phyloP scores from a whole-genome alignment of 805 yeast species.

The Isabelozyma pseudorhagii region DNA sequence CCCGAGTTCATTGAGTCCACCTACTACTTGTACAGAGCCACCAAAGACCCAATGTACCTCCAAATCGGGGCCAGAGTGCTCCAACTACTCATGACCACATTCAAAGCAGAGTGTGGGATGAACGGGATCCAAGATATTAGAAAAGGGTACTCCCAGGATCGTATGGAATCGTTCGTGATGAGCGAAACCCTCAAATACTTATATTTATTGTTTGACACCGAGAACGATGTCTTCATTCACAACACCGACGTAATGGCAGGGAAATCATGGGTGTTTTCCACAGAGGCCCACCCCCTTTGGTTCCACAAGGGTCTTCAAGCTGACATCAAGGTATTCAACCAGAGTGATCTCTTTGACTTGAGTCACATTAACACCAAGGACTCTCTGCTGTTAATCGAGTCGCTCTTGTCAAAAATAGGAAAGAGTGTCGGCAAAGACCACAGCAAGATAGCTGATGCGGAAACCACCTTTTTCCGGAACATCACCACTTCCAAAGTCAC shows the following conservation, averaged over 20 bases:
- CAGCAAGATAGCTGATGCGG: conserved; percentile 3
- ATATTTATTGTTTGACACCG: conserved; percentile 72
- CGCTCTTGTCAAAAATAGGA: conserved; percentile 6
- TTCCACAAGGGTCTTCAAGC: conserved; percentile 28
- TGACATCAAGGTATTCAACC: neutral
- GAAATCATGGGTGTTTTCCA: conserved; percentile 64
- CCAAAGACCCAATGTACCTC: conserved; percentile 79
- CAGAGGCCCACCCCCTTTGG: conserved; percentile 95
- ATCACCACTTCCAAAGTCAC: conserved; percentile 9
- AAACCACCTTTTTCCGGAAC: conserved; percentile 10
- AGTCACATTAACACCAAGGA: neutral
- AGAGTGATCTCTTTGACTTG: neutral
- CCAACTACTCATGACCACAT: conserved; percentile 49
- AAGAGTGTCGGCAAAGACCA: neutral
- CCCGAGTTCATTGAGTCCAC: conserved; percentile 93
- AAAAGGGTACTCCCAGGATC: conserved; percentile 59
- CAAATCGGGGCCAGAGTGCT: conserved; percentile 70
- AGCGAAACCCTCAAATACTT: conserved; percentile 86
- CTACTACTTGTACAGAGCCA: conserved; percentile 77
- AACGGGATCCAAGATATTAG: conserved; percentile 70
- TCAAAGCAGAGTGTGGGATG: conserved; percentile 71
- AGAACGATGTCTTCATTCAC: conserved; percentile 44
- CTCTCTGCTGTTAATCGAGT: neutral
- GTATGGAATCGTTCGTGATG: conserved; percentile 90
- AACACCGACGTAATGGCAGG: conserved; percentile 18